Conservation (phyloP, 192 early-diverging fungal species). For the Umbelopsis vinacea region DNA sequence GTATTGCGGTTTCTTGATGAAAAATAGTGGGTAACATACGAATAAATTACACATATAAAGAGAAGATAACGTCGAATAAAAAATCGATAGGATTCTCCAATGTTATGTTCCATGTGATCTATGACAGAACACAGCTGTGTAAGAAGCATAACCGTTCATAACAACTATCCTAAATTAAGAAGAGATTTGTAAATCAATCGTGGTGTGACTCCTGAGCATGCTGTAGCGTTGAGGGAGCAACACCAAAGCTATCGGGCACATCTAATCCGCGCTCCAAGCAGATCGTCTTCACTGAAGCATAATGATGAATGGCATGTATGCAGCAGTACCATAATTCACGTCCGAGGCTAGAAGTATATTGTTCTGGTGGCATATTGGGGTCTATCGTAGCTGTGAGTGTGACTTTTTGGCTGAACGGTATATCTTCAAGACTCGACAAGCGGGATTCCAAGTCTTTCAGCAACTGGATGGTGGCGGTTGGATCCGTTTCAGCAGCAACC, state of each 20-base stretch:
- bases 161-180: background rate
- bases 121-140: too few species aligned
- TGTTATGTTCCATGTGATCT: too few species aligned
- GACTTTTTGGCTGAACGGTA: conserved; percentile 26
- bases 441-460: conserved; percentile 30
- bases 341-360: conserved; percentile 48
- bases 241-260: conserved; percentile 51
- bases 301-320: conserved; percentile 64
- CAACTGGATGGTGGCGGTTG: conserved; percentile 38
- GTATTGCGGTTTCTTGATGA: too few species aligned
- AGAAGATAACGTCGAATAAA: too few species aligned
- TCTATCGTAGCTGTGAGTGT: conserved; percentile 50
- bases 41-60: too few species aligned
- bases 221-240: conserved; percentile 57
- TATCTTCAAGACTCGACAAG: conserved; percentile 18
- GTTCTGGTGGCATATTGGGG: conserved; percentile 32
- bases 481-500: conserved; percentile 50
- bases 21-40: too few species aligned
- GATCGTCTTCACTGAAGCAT: conserved; percentile 61
- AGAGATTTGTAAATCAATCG: background rate
- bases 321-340: conserved; percentile 65
- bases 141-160: too few species aligned
- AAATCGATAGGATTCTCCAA: too few species aligned
- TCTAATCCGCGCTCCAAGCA: conserved; percentile 51
- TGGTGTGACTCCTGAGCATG: background rate